Base-by-base conservation (phyloP, 2,329 filamentous ascomycete species). In the Nemania serpens region DNA sequence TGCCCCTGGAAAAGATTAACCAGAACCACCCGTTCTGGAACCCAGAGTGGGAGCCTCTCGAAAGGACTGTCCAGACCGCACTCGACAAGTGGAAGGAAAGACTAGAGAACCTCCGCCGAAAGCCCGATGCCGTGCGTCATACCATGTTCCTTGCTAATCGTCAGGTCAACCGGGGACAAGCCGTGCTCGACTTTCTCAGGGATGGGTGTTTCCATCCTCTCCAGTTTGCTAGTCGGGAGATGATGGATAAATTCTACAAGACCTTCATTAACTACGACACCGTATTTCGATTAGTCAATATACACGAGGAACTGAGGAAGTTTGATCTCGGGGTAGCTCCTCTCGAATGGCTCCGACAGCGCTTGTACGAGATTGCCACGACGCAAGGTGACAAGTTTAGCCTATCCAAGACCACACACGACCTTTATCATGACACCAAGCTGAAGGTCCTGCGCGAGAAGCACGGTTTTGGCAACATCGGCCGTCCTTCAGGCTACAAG, bases 391-490 rank as follows among this genome's bases (percentile, higher is more conserved):
- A 78, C 2, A 74, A 75, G 15, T 86, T 86, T 66, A 84, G 79
- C 67, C 72, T 86, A 18, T 77, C 78, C 46, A 79, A 77, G 66
- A 81, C 78, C 1, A 77, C 83, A 1, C 79, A 83, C 53, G 78
- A 83, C 65, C 78, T 86, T 18, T 87, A 86, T 63, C 82, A 84
- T 64, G 84, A 87, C 65, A 71, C 74, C 0, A 85, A 85, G 68
- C 71, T 86, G 1, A 75, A 78, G 13, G 70, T 75, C 1, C 71
- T 86, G 9, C 78, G 84, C 7, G 71, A 75, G 22, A 82, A 83
- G 72, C 80, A 82, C 59, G 84, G 84, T 0, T 84, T 81, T 61
- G 82, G 83, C 50, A 85, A 82, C 63, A 85, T 86, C 6, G 84
- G 84, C 7, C 76, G 84, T 0, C 84, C 84, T 0, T 83, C 82